Base-by-base conservation (phyloP, 2,329 filamentous ascomycete genomes). In the Colletotrichum tropicale region DNA sequence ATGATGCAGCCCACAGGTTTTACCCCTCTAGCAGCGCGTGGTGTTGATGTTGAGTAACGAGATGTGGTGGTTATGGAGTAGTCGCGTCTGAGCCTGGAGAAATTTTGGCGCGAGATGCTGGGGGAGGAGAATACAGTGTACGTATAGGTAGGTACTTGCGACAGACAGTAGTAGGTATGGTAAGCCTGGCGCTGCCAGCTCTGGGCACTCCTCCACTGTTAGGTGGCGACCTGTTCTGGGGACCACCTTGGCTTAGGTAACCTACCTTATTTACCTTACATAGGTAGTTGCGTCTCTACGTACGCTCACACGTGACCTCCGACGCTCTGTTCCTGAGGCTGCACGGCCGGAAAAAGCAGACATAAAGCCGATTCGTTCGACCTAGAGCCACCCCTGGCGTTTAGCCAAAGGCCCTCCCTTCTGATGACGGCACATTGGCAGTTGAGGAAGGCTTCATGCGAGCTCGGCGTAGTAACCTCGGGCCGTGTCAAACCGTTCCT, bases 61-160 rank as follows among this genome's bases (percentile, higher is more conserved):
- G 32, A 48, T 61, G 38, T 58, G 64, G 48, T 74, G 67, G 71
- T 77, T 75, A 69, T 76, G 76, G 76, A 67, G 78, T 79, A 78
- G 79, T 79, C 79, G 79, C 78, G 79, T 79, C 75, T 74, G 80
- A 80, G 81, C 71, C 75, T 78, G 80, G 81, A 81, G 82, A 84
- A 85, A 83, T 84, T 84, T 85, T 84, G 83, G 84, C 82, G 84
- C 83, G 83, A 82, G 80, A 64, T 36, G 60, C 60, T 64, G 61
- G 60, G 28, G 32, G 32, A 28, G 43, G 43, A 52, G 13, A 13
- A 52, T 52, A 16, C 34, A 36, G 34, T 16, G 34, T 36, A 21
- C 18, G 38, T 10, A n/a, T n/a, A 24, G 24, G 24, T 24, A 48
- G 38, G 38, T 9, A 52, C 43, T 21, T 52, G 43, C 43, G n/a